Evolutionary conservation across 148 eudicot genomes (phyloP).

Genomic region (Salicornia ramosissima): DNA sequence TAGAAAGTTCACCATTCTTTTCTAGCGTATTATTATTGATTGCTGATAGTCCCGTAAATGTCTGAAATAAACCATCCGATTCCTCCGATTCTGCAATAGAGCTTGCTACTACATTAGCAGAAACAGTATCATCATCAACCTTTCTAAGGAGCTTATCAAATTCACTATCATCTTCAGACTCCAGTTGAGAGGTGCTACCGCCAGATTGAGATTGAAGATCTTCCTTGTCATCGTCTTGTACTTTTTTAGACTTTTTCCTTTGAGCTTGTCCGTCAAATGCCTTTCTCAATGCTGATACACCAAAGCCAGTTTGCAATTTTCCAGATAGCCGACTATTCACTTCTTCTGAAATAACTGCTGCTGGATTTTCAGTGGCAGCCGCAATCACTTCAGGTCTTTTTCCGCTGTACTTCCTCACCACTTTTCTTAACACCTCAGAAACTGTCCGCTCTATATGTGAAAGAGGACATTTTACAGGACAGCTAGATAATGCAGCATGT

Average conservation of each 20-base stretch:
- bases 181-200: constrained; percentile 26
- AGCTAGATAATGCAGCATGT: constrained; percentile 84
- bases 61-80: constrained; percentile 48
- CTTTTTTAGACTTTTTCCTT: constrained; percentile 31
- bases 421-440: constrained; percentile 76
- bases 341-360: constrained; percentile 70
- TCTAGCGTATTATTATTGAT: constrained; percentile 27
- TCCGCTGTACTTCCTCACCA: constrained; percentile 92
- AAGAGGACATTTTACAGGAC: constrained; percentile 79
- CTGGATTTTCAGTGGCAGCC: constrained; percentile 84
- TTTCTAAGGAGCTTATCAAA: constrained; percentile 36
- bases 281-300: constrained; percentile 41
- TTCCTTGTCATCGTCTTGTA: constrained; percentile 33
- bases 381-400: constrained; percentile 94
- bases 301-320: constrained; percentile 41
- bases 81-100: constrained; percentile 28
- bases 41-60: constrained; percentile 24
- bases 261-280: constrained; percentile 44
- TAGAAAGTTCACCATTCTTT: constrained; percentile 27
- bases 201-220: constrained; percentile 18
- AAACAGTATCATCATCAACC: constrained; percentile 36
- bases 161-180: constrained; percentile 39
- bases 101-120: constrained; percentile 32
- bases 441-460: constrained; percentile 90
- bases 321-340: constrained; percentile 68